Evolutionary conservation across 495 filamentous ascomycete genomes (phyloP).

Genomic region (Copromyces sp.): DNA sequence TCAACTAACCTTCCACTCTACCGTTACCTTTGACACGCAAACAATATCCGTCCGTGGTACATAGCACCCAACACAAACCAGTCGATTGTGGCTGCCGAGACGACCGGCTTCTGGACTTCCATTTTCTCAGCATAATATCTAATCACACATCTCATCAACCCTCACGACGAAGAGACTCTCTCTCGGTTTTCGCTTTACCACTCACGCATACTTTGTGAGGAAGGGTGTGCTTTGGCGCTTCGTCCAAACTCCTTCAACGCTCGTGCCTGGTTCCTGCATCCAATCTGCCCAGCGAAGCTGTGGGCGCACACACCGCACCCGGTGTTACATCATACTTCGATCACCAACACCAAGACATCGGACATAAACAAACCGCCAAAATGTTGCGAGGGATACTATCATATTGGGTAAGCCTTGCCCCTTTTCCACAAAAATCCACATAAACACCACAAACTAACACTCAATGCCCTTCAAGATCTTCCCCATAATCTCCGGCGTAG

Average conservation of each 20-base stretch:
- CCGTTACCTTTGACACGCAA: background rate
- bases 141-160: background rate
- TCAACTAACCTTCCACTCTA: background rate
- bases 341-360: background rate
- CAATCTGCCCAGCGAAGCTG: background rate
- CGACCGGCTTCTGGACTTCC: background rate
- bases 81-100: background rate
- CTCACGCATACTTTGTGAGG: background rate
- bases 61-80: background rate
- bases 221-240: background rate
- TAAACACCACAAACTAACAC: background rate
- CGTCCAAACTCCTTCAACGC: background rate
- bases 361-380: background rate
- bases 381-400: slow-evolving; percentile 32
- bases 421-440: background rate
- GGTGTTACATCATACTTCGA: background rate
- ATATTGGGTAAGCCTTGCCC: slow-evolving; percentile 37
- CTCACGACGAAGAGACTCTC: background rate
- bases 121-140: background rate
- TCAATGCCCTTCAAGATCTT: slow-evolving; percentile 52
- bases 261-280: background rate
- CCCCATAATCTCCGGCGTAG: slow-evolving; percentile 64
- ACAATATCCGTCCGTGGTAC: background rate
- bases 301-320: background rate
- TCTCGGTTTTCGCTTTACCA: background rate